phyloP scores from a whole-genome alignment of 345 rosid genomes.

The Gossypium anomalum region DNA sequence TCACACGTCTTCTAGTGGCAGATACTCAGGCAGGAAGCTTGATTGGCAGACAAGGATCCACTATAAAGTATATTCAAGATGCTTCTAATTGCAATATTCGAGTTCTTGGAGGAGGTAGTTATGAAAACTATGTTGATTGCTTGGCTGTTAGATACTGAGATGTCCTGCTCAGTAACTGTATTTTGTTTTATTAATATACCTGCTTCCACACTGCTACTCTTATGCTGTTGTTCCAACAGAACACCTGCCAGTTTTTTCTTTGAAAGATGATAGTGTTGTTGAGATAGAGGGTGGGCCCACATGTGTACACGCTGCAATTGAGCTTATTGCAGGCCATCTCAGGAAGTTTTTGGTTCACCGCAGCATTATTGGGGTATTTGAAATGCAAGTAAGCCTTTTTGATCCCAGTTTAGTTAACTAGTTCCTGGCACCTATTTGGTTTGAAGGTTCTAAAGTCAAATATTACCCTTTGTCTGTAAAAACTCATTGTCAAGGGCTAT shows the following conservation, averaged over 20 bases:
- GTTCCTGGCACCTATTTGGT: not conserved
- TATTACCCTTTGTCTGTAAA: not conserved
- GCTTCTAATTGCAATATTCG: constrained; percentile 30
- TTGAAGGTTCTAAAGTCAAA: not conserved
- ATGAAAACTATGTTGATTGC: not conserved
- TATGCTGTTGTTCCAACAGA: constrained; percentile 18
- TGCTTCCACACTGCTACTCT: not conserved
- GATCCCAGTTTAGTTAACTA: not conserved
- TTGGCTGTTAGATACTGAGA: not conserved
- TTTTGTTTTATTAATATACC: not conserved
- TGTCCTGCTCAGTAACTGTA: not conserved
- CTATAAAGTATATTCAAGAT: constrained; percentile 39
- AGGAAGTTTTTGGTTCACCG: constrained; percentile 38
- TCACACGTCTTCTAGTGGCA: constrained; percentile 38
- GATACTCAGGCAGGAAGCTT: constrained; percentile 38
- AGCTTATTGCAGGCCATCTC: constrained; percentile 33
- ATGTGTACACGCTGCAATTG: constrained; percentile 35
- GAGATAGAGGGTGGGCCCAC: constrained; percentile 31
- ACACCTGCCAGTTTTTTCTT: constrained; percentile 36
- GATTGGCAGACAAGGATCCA: constrained; percentile 42
- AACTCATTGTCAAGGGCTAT: not conserved
- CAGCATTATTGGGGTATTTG: constrained; percentile 31
- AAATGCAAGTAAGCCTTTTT: constrained; percentile 29
- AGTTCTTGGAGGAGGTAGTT: constrained; percentile 35
- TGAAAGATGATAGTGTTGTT: constrained; percentile 37